Evolutionary conservation across 2,329 filamentous ascomycete species (phyloP), one percentile per base, ranked within the genome.

Genomic region (Venturia aucupariae): DNA sequence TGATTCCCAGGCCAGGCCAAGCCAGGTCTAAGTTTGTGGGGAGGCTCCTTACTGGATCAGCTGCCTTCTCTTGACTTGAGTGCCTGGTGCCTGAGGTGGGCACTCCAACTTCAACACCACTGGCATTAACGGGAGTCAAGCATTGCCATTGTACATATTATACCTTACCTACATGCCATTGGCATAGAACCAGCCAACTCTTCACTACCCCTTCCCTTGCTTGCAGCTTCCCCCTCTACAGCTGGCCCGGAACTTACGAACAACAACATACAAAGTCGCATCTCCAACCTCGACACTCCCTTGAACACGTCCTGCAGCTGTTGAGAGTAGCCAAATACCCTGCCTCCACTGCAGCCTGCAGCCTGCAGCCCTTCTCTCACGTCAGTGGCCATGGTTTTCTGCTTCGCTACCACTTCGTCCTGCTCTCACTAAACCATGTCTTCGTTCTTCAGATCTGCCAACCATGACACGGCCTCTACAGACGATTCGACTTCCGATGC

Each of bases 381-480:
- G 15, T 32, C 15, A 35, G 27, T 57, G 51, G 51, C 51, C 30
- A 57, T 57, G 51, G 30, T 8, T 57, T n/a, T 17, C 51, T 35
- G 27, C 15, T n/a, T 22, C n/a, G 27, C 51, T 35, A n/a, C n/a
- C 30, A 35, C 17, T 35, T n/a, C 51, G 32, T 65, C 66, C 24
- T 63, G 66, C 15, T 61, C 65, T 30, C 60, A 27, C 39, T 62
- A 30, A 64, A 55, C 60, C 30, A 64, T 67, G 59, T 51, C 67
- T 22, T 67, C 66, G n/a, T 69, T 67, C 59, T 71, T 71, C 63
- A 68, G 67, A 10, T 68, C 60, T 48, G 60, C 64, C 30, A 60
- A 62, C 39, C 66, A 64, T 64, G 61, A 61, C 17, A 66, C 61
- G 19, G 41, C 61, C 30, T 65, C 65, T 17, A 38, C 48, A 32